A percentile compares a stretch with the other conserved stretches of the same genome.
Conservation (phyloP, 345 rosid species). For the Murraya koenigii region DNA sequence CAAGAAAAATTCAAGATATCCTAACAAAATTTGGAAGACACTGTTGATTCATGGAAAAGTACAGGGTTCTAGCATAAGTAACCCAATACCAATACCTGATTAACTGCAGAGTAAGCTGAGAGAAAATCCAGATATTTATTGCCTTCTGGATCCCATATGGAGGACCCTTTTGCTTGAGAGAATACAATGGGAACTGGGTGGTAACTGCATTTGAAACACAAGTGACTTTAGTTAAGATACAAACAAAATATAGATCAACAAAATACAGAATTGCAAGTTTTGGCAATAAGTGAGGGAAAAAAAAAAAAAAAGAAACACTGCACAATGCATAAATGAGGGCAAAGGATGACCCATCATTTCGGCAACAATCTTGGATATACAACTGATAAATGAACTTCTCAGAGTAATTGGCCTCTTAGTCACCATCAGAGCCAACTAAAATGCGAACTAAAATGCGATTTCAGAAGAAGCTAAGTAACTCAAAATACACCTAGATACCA, state of each 20-base stretch:
- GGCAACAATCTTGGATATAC: not conserved
- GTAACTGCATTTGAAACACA: conserved; percentile 52
- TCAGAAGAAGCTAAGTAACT: not conserved
- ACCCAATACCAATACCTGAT: conserved; percentile 51
- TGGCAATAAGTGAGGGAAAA: not conserved
- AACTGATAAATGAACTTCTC: not conserved
- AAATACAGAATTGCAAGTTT: not conserved
- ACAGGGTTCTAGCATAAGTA: not conserved
- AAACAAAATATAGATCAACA: not conserved
- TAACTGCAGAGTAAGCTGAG: conserved; percentile 91
- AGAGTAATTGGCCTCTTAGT: not conserved
- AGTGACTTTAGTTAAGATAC: not conserved
- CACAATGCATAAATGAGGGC: not conserved
- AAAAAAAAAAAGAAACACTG: not conserved
- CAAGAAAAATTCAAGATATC: not conserved
- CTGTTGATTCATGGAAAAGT: not conserved
- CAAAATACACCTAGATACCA: not conserved
- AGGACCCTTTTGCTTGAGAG: conserved; percentile 82
- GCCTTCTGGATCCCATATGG: conserved; percentile 92
- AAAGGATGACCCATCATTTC: not conserved
- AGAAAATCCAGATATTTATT: conserved; percentile 90
- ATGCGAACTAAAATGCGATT: not conserved
- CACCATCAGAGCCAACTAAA: not conserved
- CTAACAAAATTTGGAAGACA: not conserved
- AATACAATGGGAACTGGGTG: conserved; percentile 96